phyloP scores from a whole-genome alignment of 1,139 yeast species.

The Trichomonascaceae sp. region DNA sequence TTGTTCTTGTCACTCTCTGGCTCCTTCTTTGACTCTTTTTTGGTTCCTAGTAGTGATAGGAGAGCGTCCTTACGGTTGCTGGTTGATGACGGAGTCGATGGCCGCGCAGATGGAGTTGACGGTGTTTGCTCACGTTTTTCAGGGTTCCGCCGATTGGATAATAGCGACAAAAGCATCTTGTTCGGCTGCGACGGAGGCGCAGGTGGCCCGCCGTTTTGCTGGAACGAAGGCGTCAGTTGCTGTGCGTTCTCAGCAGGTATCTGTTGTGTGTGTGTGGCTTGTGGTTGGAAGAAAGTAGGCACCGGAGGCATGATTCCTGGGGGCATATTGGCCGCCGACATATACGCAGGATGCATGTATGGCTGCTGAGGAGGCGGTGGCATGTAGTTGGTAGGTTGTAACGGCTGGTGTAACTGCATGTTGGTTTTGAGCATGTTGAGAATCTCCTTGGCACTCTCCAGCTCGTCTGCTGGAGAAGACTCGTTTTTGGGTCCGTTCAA shows the following conservation, averaged over 20 bases:
- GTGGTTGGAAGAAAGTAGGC: neutral
- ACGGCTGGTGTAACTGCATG: constrained; percentile 9
- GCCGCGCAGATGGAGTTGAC: neutral
- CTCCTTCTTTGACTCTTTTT: neutral
- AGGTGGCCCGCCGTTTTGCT: constrained; percentile 4
- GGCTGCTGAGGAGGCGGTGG: constrained; percentile 6
- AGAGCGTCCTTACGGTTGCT: neutral
- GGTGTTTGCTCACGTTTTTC: too few relatives aligned
- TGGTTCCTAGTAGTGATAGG: neutral
- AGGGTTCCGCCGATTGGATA: neutral
- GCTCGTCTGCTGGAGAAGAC: constrained; percentile 1
- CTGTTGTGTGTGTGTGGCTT: too few relatives aligned
- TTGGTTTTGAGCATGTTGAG: constrained; percentile 19
- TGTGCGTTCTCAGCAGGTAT: neutral
- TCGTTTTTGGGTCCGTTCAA: constrained; percentile 9
- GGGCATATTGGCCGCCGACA: neutral
- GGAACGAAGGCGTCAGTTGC: neutral
- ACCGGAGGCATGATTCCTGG: neutral
- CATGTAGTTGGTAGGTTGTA: constrained; percentile 10
- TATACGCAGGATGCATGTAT: neutral
- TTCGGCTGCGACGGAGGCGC: constrained; percentile 10
- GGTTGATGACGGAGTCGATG: neutral
- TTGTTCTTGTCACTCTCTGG: neutral
- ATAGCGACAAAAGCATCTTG: neutral
- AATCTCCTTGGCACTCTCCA: constrained; percentile 22